These are phyloP conservation scores for Hysterangium stoloniferum DNA, from an alignment of 768 basidiomycete species.

Conservation along the genomic window DNA sequence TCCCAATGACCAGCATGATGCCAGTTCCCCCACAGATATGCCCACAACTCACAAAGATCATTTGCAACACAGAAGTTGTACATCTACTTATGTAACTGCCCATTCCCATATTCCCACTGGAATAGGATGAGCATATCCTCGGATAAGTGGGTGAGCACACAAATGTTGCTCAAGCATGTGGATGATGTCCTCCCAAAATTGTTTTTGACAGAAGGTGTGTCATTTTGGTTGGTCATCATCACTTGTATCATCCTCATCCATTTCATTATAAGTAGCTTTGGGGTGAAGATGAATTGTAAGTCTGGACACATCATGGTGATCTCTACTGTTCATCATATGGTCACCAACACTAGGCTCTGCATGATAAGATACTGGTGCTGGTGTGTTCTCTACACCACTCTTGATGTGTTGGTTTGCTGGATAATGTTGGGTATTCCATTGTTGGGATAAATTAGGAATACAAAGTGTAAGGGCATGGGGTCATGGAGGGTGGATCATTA, in stretches of 20 bases:
- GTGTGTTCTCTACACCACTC: too few relatives aligned
- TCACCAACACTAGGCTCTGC: too few relatives aligned
- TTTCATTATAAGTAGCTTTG: neutral
- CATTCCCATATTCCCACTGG: constrained; percentile 7
- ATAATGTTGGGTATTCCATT: too few relatives aligned
- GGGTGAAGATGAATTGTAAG: neutral
- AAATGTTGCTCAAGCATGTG: constrained; percentile 6
- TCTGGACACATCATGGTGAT: neutral
- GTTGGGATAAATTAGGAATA: too few relatives aligned
- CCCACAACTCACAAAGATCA: constrained; percentile 12
- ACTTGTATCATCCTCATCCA: neutral
- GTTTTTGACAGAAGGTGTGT: constrained; percentile 3
- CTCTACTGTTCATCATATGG: too few relatives aligned
- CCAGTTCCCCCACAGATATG: constrained; percentile 15
- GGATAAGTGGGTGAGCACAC: constrained; percentile 7
- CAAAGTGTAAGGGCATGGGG: too few relatives aligned
- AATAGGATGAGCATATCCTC: neutral
- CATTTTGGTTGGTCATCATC: neutral
- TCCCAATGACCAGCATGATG: constrained; percentile 10
- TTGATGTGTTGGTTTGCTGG: too few relatives aligned
- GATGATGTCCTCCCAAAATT: neutral
- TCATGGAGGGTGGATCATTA: too few relatives aligned
- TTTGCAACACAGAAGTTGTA: constrained; percentile 8
- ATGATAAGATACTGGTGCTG: too few relatives aligned
- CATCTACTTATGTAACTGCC: constrained; percentile 11